phyloP scores from a whole-genome alignment of 2,329 filamentous ascomycete genomes.

The Dryadomyces quercivorus region DNA sequence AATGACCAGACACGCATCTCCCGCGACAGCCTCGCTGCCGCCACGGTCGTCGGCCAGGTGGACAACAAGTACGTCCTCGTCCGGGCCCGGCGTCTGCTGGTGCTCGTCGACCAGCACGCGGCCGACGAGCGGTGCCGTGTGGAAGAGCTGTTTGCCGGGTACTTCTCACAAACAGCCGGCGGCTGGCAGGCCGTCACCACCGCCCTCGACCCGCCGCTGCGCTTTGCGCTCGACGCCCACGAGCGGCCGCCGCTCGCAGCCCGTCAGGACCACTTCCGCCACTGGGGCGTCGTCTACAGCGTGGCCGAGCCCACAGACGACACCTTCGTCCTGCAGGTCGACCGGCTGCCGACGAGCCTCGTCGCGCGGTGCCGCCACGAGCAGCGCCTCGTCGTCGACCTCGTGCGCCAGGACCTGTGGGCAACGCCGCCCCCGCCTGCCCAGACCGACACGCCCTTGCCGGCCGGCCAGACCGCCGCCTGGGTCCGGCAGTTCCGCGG shows the following conservation, averaged over 20 bases:
- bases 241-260: constrained; percentile 49
- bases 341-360: constrained; percentile 57
- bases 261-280: constrained; percentile 43
- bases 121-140: constrained; percentile 80
- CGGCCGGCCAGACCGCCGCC: constrained; percentile 4
- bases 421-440: background rate
- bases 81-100: constrained; percentile 37
- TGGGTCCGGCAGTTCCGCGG: constrained; percentile 55
- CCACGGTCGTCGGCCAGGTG: constrained; percentile 66
- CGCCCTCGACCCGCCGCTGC: constrained; percentile 38
- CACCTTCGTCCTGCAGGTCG: constrained; percentile 31
- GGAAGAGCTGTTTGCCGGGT: constrained; percentile 53
- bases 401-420: constrained; percentile 69
- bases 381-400: constrained; percentile 56
- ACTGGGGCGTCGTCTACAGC: constrained; percentile 67
- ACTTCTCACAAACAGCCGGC: constrained; percentile 24
- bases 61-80: constrained; percentile 81
- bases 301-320: background rate
- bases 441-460: too few species aligned
- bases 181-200: constrained; percentile 16
- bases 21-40: constrained; percentile 44
- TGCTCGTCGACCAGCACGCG: constrained; percentile 87
- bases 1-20: constrained; percentile 34
- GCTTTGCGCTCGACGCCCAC: constrained; percentile 49
- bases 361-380: constrained; percentile 63